phyloP scores from a whole-genome alignment of 768 basidiomycete species.

The Mycena haematopus region DNA sequence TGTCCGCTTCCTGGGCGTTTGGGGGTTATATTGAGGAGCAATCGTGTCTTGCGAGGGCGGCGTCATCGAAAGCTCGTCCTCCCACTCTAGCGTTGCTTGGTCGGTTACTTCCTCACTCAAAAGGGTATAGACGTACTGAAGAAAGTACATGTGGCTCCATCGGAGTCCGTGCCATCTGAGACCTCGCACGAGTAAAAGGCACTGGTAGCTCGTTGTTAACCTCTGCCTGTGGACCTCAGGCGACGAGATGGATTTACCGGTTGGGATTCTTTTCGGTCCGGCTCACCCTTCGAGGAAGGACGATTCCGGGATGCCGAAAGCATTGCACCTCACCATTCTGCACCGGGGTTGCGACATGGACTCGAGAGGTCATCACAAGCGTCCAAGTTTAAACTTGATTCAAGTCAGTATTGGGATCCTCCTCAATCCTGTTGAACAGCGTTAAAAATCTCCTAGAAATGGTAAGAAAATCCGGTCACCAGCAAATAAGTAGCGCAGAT shows the following conservation, averaged over 20 bases:
- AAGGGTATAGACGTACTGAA: conserved; percentile 10
- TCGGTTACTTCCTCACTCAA: not conserved
- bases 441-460: too few species aligned
- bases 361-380: not conserved
- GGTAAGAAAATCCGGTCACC: too few species aligned
- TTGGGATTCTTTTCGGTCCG: conserved; percentile 3
- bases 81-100: conserved; percentile 15
- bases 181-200: conserved; percentile 22
- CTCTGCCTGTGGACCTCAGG: not conserved
- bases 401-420: too few species aligned
- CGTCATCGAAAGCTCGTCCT: conserved; percentile 9
- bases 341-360: conserved; percentile 17
- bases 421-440: too few species aligned
- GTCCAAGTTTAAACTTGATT: too few species aligned
- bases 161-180: not conserved
- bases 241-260: conserved; percentile 1
- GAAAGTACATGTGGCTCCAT: conserved; percentile 12
- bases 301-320: not conserved
- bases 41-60: not conserved
- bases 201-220: not conserved
- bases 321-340: conserved; percentile 14
- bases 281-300: not conserved
- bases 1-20: conserved; percentile 8
- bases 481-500: too few species aligned
- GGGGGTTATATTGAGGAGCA: conserved; percentile 1